Conservation (phyloP, 2,329 filamentous ascomycete genomes). For the Fusarium coicis region DNA sequence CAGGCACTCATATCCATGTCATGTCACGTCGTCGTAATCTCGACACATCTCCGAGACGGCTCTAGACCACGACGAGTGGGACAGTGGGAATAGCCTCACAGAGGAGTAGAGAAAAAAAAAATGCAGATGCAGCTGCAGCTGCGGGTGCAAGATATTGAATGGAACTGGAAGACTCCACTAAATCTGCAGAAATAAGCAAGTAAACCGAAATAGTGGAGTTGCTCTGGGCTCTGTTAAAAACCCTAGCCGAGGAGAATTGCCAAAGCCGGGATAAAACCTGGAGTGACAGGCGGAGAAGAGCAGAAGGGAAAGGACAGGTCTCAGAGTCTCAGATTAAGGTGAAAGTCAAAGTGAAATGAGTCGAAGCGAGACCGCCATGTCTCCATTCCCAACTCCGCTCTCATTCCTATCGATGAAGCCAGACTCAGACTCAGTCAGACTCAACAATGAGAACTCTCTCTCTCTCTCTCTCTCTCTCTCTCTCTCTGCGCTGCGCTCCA, state of each 20-base stretch:
- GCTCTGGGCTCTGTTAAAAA: not conserved
- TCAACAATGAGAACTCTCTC: not conserved
- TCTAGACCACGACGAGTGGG: constrained; percentile 8
- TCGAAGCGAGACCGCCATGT: constrained; percentile 14
- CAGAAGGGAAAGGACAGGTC: constrained; percentile 14
- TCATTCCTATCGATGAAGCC: constrained; percentile 9
- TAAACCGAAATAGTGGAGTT: constrained; percentile 32
- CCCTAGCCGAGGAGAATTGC: constrained; percentile 25
- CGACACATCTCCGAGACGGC: constrained; percentile 5
- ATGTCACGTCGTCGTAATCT: constrained; percentile 18
- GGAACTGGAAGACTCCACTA: constrained; percentile 3
- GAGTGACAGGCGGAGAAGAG: not conserved
- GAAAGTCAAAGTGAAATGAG: not conserved
- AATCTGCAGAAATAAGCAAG: constrained; percentile 19
- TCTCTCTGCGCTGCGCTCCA: not conserved
- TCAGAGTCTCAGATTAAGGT: not conserved
- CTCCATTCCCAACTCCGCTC: constrained; percentile 17
- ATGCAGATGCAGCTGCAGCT: constrained; percentile 2
- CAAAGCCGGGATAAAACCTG: constrained; percentile 24
- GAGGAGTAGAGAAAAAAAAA: not conserved
- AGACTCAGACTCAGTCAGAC: not conserved
- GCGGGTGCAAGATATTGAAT: not conserved
- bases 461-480: not conserved
- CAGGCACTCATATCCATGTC: constrained; percentile 1
- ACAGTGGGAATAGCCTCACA: constrained; percentile 30